These are phyloP conservation scores for Marasmius tenuissimus DNA, from an alignment of 1,284 basidiomycete genomes.

Conservation along the genomic window DNA sequence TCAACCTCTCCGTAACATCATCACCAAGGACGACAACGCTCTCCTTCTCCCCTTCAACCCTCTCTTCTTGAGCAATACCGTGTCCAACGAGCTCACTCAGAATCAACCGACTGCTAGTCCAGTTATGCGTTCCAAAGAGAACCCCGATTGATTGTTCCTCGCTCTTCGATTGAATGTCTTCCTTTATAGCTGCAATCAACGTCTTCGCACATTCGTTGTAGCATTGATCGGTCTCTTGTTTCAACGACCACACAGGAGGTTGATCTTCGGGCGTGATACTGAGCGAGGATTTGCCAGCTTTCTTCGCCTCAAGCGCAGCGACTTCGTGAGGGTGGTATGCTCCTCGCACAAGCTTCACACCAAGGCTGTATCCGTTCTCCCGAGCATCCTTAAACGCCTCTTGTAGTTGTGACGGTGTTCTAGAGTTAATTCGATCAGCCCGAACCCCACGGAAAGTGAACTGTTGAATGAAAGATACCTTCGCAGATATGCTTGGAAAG, in stretches of 20 bases:
- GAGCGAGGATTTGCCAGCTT: conserved; percentile 23
- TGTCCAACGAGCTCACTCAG: conserved; percentile 58
- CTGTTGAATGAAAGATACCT: conserved; percentile 39
- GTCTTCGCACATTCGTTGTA: conserved; percentile 72
- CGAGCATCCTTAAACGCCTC: conserved; percentile 72
- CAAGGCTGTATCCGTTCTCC: conserved; percentile 74
- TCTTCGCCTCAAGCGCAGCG: conserved; percentile 40
- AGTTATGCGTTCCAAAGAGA: conserved; percentile 88
- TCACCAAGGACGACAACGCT: conserved; percentile 40
- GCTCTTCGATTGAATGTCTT: conserved; percentile 32
- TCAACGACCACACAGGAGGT: conserved; percentile 70
- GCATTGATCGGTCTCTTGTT: conserved; percentile 77
- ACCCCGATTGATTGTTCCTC: conserved; percentile 57
- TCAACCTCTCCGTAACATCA: conserved; percentile 67
- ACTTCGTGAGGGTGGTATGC: conserved; percentile 88
- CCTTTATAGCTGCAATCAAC: conserved; percentile 61
- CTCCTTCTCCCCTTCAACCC: conserved; percentile 25
- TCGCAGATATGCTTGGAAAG: conserved; percentile 84
- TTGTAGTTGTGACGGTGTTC: conserved; percentile 68
- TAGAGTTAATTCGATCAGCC: conserved; percentile 22
- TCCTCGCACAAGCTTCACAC: conserved; percentile 93
- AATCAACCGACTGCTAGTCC: conserved; percentile 62
- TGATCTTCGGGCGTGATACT: conserved; percentile 56
- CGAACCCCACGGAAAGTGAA: conserved; percentile 11
- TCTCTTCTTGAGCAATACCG: conserved; percentile 48